Percentiles rank a stretch among this genome's conserved stretches.
Evolutionary conservation across 2,329 filamentous ascomycete species (phyloP).

Genomic region (Cordyceps javanica): DNA sequence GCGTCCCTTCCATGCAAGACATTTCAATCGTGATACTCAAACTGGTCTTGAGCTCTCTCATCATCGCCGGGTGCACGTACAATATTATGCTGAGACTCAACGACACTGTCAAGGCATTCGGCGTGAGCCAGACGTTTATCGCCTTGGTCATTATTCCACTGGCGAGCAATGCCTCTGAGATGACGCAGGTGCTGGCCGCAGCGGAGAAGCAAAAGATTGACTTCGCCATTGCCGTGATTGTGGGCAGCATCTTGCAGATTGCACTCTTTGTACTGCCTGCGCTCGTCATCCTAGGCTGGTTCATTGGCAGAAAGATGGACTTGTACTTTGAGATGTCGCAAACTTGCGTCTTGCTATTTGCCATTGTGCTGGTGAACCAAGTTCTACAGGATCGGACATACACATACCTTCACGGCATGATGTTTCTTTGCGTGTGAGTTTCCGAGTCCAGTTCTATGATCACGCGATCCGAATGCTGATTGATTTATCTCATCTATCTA

Average conservation of each 20-base stretch:
- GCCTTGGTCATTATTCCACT: conserved; percentile 15
- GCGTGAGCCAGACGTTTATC: conserved; percentile 15
- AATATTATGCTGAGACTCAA: conserved; percentile 14
- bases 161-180: conserved; percentile 15
- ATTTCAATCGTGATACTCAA: neutral
- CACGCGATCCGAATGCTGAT: neutral
- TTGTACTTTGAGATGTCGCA: conserved; percentile 16
- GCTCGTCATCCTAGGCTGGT: conserved; percentile 15
- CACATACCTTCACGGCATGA: conserved; percentile 15
- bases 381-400: conserved; percentile 16
- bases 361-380: conserved; percentile 16
- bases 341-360: conserved; percentile 15
- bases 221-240: conserved; percentile 16
- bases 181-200: conserved; percentile 15
- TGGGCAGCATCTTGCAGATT: conserved; percentile 17
- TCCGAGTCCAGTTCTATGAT: neutral
- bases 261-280: conserved; percentile 15
- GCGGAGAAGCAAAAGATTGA: conserved; percentile 14
- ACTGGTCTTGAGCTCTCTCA: conserved; percentile 1
- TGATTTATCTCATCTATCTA: neutral
- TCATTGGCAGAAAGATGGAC: conserved; percentile 11
- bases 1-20: conserved; percentile 12
- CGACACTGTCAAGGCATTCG: conserved; percentile 6
- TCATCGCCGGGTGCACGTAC: conserved; percentile 13
- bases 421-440: conserved; percentile 16